Conservation (phyloP, 352 stramenopile species). For the Pythium phragmiticola region DNA sequence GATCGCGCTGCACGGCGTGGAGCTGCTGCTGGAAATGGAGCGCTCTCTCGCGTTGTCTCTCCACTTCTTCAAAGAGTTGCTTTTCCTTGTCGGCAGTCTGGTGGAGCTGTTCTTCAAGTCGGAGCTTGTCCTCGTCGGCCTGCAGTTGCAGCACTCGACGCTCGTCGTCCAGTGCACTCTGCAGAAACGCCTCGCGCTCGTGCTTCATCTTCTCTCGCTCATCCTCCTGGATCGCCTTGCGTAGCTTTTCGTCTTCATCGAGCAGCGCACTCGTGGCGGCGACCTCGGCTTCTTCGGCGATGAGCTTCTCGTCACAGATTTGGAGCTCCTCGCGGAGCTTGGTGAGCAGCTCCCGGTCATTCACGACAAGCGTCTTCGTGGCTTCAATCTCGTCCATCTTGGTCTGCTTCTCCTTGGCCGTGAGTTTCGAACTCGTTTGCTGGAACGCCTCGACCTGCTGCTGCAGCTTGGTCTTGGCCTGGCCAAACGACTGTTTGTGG, state of each 20-base stretch:
- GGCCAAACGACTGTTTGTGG: conserved; percentile 70
- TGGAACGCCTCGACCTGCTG: conserved; percentile 81
- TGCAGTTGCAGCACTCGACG: conserved; percentile 50
- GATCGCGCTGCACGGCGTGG: conserved; percentile 51
- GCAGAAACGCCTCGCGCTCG: conserved; percentile 61
- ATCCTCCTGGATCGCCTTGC: conserved; percentile 74
- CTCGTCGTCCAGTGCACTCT: conserved; percentile 65
- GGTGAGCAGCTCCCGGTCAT: conserved; percentile 55
- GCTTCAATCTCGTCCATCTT: conserved; percentile 67
- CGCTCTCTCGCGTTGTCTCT: conserved; percentile 48
- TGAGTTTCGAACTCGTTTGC: conserved; percentile 35
- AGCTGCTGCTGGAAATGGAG: conserved; percentile 61
- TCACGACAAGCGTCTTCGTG: conserved; percentile 55
- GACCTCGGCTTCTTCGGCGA: conserved; percentile 74
- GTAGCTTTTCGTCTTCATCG: conserved; percentile 75
- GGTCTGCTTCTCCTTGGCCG: conserved; percentile 44
- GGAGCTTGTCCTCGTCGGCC: conserved; percentile 59
- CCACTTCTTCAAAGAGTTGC: conserved; percentile 71
- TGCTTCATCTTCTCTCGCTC: conserved; percentile 82
- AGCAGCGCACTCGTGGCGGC: conserved; percentile 70
- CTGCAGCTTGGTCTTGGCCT: conserved; percentile 73
- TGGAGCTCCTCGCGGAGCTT: conserved; percentile 65
- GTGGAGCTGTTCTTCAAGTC: conserved; percentile 41
- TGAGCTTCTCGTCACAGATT: conserved; percentile 55
- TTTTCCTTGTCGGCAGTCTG: conserved; percentile 77